A percentile compares a stretch with the other conserved stretches of the same genome.
Conservation (phyloP, 1,284 basidiomycete genomes). For the Cutaneotrichosporon curvatum region DNA sequence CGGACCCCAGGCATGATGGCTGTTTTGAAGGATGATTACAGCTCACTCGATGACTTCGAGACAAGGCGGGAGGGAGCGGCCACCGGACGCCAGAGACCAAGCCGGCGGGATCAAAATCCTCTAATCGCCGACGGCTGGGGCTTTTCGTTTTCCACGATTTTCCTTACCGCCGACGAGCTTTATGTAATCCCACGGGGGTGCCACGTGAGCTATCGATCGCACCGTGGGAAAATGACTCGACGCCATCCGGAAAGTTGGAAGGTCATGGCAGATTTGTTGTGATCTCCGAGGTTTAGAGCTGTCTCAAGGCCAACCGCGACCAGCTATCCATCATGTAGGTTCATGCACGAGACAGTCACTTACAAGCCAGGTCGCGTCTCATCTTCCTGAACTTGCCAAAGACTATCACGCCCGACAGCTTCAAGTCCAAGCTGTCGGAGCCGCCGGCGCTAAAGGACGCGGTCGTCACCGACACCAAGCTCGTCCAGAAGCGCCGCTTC, state of each 20-base stretch:
- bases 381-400: constrained; percentile 83
- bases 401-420: constrained; percentile 52
- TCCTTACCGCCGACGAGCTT: not conserved
- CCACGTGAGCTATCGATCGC: too few relatives aligned
- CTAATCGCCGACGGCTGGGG: not conserved
- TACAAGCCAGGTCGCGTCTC: constrained; percentile 63
- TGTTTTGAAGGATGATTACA: constrained; percentile 18
- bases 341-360: not conserved
- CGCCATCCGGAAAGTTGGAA: not conserved
- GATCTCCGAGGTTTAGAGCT: not conserved
- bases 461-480: constrained; percentile 75
- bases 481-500: constrained; percentile 76
- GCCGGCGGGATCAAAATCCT: not conserved
- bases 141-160: not conserved
- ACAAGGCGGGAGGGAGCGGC: not conserved
- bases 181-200: too few relatives aligned
- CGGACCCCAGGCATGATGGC: constrained; percentile 81
- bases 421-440: constrained; percentile 53
- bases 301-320: not conserved
- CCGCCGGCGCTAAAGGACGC: constrained; percentile 27
- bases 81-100: not conserved
- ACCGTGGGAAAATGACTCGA: not conserved
- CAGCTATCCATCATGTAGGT: not conserved
- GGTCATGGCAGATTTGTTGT: constrained; percentile 1
- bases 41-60: not conserved